Base-by-base conservation (phyloP, 164 flowering plant genomes). In the Platanus orientalis region DNA sequence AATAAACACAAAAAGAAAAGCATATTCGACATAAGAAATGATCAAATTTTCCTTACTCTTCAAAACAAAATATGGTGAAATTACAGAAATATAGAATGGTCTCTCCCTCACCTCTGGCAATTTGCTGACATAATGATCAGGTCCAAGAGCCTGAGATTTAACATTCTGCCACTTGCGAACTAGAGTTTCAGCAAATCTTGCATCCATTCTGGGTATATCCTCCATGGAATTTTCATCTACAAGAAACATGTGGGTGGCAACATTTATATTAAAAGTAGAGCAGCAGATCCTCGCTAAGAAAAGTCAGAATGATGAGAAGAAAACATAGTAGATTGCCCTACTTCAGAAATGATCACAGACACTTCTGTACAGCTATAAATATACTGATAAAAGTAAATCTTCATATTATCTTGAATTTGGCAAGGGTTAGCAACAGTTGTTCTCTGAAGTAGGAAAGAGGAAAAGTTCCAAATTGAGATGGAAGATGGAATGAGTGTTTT, bases 61-160 rank as follows among this genome's bases (percentile, higher is more conserved):
- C n/a, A n/a, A 45, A 45, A 45, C 20, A 45, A 5, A 45, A 45
- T 16, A 45, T 14, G 20, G 14, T 7, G 21, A 36, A 2, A 16
- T 6, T 17, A 52, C 26, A 23, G 28, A 27, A 26, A 51, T 2
- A 40, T 39, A 40, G 44, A 10, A 23, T 11, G 20, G 54, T 26
- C 11, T 26, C 30, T 48, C n/a, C 13, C 72, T 74, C 69, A 94
- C 99, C 99, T 94, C 93, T 16, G 96, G 70, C 84, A 94, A 79
- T 66, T 78, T 83, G 34, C 44, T 80, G 24, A 89, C 69, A 62
- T 70, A 72, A 77, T 91, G 99, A 61, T 81, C 79, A 52, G 89
- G 87, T 73, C 99, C 99, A 71, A 94, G 89, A 27, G 97, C 96
- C 78, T 78, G 80, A 45, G 96, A 86, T 72, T 94, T 94, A 24